These are phyloP conservation scores for Aquilaria yunnanensis DNA, from an alignment of 345 rosid species.

Conservation along the genomic window DNA sequence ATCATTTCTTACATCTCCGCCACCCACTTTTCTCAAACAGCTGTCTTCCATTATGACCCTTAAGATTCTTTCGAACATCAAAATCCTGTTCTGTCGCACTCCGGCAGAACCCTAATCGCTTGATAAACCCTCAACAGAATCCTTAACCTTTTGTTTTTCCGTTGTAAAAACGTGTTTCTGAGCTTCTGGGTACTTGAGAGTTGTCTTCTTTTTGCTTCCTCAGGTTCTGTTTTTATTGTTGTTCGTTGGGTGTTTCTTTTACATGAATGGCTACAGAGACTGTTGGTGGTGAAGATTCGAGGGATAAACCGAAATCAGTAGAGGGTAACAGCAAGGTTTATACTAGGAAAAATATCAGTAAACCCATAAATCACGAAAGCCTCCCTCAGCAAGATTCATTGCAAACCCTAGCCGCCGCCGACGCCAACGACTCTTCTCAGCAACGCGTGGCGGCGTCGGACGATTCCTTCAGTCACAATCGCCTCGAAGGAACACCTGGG, in stretches of 20 bases:
- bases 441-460: constrained; percentile 30
- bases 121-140: too few species aligned
- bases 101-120: too few species aligned
- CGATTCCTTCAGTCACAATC: constrained; percentile 34
- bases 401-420: constrained; percentile 13
- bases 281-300: constrained; percentile 10
- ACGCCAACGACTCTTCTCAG: constrained; percentile 19
- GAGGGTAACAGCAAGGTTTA: constrained; percentile 15
- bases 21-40: too few species aligned
- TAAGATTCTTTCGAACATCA: too few species aligned
- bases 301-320: constrained; percentile 11
- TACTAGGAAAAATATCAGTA: constrained; percentile 12
- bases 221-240: neutral
- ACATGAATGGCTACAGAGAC: constrained; percentile 24
- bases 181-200: too few species aligned
- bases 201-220: too few species aligned
- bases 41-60: too few species aligned
- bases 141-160: too few species aligned
- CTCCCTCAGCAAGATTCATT: constrained; percentile 18
- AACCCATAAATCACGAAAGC: constrained; percentile 7
- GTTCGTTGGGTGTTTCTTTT: neutral
- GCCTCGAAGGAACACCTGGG: constrained; percentile 28
- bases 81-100: too few species aligned
- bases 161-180: too few species aligned
- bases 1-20: too few species aligned